Conservation (phyloP, 1,284 basidiomycete species). For the Microbotryum silenes-acaulis region DNA sequence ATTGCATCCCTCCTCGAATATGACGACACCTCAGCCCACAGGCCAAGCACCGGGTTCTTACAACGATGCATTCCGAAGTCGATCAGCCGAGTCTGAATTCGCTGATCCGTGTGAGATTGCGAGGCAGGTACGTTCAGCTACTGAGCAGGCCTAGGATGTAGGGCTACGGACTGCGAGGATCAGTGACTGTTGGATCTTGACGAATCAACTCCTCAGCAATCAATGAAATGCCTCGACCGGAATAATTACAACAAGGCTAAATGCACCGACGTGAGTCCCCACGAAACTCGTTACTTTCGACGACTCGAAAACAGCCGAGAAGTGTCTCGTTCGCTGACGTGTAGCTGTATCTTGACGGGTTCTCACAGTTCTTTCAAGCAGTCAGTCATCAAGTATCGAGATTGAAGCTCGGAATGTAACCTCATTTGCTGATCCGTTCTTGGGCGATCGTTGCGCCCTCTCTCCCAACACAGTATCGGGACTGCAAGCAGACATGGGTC, state of each 20-base stretch:
- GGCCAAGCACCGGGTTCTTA: slow-evolving; percentile 14
- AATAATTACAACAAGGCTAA: slow-evolving; percentile 26
- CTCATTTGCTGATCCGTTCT: too few species aligned
- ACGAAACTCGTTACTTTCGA: background rate
- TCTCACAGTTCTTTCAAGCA: slow-evolving; percentile 27
- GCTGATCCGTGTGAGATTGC: slow-evolving; percentile 24
- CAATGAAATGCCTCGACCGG: slow-evolving; percentile 24
- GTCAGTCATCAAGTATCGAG: background rate
- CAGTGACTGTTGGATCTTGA: too few species aligned
- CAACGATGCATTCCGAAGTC: slow-evolving; percentile 14
- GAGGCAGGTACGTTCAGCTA: slow-evolving; percentile 10
- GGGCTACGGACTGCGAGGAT: too few species aligned
- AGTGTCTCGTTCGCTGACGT: background rate
- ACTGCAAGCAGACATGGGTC: slow-evolving; percentile 29
- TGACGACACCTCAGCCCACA: slow-evolving; percentile 4
- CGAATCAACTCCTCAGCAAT: slow-evolving; percentile 9
- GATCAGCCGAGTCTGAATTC: slow-evolving; percentile 20
- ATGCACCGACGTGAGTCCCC: slow-evolving; percentile 18
- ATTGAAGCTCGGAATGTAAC: too few species aligned
- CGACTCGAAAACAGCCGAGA: background rate
- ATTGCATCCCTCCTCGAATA: background rate
- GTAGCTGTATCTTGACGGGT: background rate
- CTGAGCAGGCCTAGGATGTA: too few species aligned
- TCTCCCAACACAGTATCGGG: slow-evolving; percentile 16
- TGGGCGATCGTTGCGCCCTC: too few species aligned